Base-by-base conservation (phyloP, 345 rosid genomes). In the Euphorbia pulcherrima region DNA sequence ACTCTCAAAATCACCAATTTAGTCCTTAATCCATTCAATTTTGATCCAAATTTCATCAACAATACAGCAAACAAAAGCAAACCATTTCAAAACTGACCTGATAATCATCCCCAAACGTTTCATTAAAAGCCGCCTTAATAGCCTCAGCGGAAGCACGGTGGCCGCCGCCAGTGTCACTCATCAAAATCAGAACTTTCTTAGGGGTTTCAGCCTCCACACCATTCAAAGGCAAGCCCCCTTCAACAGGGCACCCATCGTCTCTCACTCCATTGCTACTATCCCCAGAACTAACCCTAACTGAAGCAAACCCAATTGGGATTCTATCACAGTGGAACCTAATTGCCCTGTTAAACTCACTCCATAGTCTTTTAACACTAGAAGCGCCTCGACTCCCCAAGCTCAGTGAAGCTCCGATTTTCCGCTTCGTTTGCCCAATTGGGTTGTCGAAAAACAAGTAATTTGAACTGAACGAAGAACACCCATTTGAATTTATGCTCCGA, bases 101-200 rank as follows among this genome's bases (percentile, higher is more conserved):
- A 75, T 95, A 95, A n/a, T 88, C 89, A 48, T 92, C 87, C 3
- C 99, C 99, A 73, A 80, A 95, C 75, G 83, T 90, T 65, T 95
- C 90, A 37, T 86, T 62, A 62, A 92, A 92, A 2, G 99, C 97
- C 24, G 93, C 83, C 77, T 80, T 90, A 33, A 95, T 92, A 53
- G 99, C 99, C 77, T 95, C 99, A 2, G 99, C 99, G 17, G 99
- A 95, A 55, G 99, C 97, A 77, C 99, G 64, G 60, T 95, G 99
- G 50, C 99, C 99, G 11, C 99, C 99, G 27, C 99, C 99, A 13
- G 99, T 95, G 64, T 95, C 99, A 70, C 97, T 95, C 99, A 95
- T 95, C 87, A 95, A 81, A 82, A 95, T 92, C 79, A 95, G 73
- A 62, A 95, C 94, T 68, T 83, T 95, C 74, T 90, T 95, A 0